These are phyloP conservation scores for Sclerotinia subarctica DNA, from an alignment of 2,329 filamentous ascomycete genomes.

Conservation along the genomic window DNA sequence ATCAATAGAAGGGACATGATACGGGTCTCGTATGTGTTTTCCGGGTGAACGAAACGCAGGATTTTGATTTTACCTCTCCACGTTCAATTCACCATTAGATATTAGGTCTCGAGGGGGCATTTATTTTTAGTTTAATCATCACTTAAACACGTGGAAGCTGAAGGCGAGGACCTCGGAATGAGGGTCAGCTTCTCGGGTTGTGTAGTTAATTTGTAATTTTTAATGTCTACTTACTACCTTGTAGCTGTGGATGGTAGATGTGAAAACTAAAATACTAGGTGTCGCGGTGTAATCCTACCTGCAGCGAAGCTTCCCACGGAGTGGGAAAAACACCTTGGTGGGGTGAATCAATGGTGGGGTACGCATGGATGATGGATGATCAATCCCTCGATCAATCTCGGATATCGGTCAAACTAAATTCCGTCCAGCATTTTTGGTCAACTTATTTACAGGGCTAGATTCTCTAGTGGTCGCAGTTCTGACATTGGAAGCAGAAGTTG, in stretches of 20 bases:
- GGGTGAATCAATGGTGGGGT: not conserved
- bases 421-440: not conserved
- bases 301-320: not conserved
- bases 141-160: too few relatives aligned
- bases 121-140: too few relatives aligned
- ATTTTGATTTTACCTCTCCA: not conserved
- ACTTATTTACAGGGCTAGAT: conserved; percentile 2
- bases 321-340: not conserved
- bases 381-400: not conserved
- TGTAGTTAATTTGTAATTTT: too few relatives aligned
- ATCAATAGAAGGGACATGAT: conserved; percentile 8
- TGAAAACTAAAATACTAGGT: not conserved
- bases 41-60: too few relatives aligned
- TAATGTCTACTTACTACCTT: too few relatives aligned
- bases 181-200: too few relatives aligned
- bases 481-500: not conserved
- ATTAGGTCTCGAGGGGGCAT: too few relatives aligned
- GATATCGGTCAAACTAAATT: conserved; percentile 10
- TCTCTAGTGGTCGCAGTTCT: conserved; percentile 1
- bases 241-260: not conserved
- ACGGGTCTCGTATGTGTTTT: not conserved
- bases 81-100: not conserved
- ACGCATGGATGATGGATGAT: not conserved
- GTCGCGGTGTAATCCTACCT: too few relatives aligned
- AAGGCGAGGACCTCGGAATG: too few relatives aligned